Evolutionary conservation across 306 rosid species (phyloP).

Genomic region (Fragaria ananassa): DNA sequence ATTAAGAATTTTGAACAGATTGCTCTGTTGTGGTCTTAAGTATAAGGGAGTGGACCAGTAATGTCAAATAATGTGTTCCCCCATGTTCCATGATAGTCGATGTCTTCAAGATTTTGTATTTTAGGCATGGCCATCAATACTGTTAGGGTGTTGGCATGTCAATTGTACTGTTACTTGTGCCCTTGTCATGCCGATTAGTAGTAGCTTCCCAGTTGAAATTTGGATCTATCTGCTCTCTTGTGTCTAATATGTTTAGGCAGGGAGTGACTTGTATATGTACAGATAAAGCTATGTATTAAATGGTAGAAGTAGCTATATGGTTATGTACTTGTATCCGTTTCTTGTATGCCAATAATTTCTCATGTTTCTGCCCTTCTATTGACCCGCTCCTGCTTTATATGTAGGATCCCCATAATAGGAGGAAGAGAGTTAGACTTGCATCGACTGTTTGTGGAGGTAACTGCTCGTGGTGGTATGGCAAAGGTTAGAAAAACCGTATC

Average conservation of each 20-base stretch:
- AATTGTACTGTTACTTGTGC: neutral
- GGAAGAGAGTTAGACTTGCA: slow-evolving; percentile 82
- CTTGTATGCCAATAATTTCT: neutral
- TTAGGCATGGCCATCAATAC: neutral
- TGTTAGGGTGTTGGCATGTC: neutral
- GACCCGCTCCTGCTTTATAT: neutral
- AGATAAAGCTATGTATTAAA: neutral
- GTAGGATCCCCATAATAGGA: slow-evolving; percentile 78
- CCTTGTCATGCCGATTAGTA: neutral
- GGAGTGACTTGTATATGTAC: neutral
- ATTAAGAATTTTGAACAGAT: neutral
- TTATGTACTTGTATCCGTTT: neutral
- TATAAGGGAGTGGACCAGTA: neutral
- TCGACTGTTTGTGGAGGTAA: slow-evolving; percentile 71
- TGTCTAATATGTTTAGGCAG: neutral
- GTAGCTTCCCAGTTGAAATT: neutral
- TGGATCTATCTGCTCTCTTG: neutral
- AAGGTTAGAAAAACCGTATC: slow-evolving; percentile 43
- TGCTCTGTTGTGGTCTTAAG: slow-evolving; percentile 2
- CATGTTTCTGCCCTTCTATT: neutral
- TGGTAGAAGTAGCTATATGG: neutral
- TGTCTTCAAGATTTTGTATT: neutral
- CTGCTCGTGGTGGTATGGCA: slow-evolving; percentile 75
- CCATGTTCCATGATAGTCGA: neutral
- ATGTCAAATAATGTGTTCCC: neutral